phyloP scores from a whole-genome alignment of 495 filamentous ascomycete species.

The Aspergillus olivimuriae region DNA sequence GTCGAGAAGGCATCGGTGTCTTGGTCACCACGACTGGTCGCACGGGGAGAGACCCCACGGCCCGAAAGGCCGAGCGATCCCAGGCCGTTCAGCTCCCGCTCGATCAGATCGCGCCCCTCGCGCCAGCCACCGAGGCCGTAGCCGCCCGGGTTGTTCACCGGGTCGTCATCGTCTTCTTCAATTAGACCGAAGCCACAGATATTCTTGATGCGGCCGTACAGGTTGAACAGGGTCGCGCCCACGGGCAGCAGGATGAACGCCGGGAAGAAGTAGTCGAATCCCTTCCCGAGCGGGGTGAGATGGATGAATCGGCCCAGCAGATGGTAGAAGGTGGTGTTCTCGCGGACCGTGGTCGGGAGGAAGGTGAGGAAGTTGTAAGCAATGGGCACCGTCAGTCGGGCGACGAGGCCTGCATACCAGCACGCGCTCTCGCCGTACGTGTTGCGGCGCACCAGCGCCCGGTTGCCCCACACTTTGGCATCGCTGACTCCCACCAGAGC shows the following conservation, averaged over 20 bases:
- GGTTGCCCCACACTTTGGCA: conserved; percentile 90
- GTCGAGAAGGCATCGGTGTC: conserved; percentile 22
- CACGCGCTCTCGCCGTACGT: conserved; percentile 88
- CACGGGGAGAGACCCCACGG: conserved; percentile 29
- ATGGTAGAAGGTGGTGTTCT: conserved; percentile 70
- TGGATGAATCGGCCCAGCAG: conserved; percentile 83
- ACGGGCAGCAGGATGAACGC: conserved; percentile 79
- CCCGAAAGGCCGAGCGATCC: conserved; percentile 44
- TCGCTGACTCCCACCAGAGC: conserved; percentile 80
- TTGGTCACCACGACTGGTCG: conserved; percentile 20
- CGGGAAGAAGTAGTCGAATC: conserved; percentile 85
- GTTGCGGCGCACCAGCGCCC: conserved; percentile 81
- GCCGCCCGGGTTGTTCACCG: conserved; percentile 53
- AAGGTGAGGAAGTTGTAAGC: conserved; percentile 96
- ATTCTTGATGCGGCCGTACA: conserved; percentile 75
- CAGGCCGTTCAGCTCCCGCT: conserved; percentile 70
- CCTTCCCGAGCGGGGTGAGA: conserved; percentile 73
- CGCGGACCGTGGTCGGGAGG: conserved; percentile 58
- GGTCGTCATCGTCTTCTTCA: conserved; percentile 69
- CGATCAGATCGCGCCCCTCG: conserved; percentile 89
- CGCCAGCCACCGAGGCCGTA: conserved; percentile 83
- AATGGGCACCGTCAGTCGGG: conserved; percentile 82
- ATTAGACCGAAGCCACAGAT: conserved; percentile 71
- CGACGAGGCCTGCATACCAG: conserved; percentile 90
- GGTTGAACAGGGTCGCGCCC: conserved; percentile 72